Evolutionary conservation across 208 protist species (phyloP).

Genomic region (Lotmaria passim): DNA sequence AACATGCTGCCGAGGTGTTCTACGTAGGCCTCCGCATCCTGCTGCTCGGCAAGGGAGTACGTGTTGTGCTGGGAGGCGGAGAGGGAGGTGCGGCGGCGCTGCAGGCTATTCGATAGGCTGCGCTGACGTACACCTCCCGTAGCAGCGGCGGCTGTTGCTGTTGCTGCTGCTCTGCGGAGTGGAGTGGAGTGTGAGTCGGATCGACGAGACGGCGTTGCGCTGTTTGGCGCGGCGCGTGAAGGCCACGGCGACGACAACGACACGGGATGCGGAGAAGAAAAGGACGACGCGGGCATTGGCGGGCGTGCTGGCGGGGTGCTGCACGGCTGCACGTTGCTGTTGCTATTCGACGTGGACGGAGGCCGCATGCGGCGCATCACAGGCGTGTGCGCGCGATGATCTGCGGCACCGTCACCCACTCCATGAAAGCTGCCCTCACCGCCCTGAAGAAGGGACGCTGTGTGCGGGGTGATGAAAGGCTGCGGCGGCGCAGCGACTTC

Average conservation of each 20-base stretch:
- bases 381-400: slow-evolving; percentile 13
- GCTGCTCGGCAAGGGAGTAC: slow-evolving; percentile 20
- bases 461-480: neutral
- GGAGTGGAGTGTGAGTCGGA: neutral
- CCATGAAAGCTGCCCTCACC: neutral
- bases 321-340: slow-evolving; percentile 14
- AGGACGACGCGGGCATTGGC: neutral
- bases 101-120: slow-evolving; percentile 4
- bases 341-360: slow-evolving; percentile 7
- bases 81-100: neutral
- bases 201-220: neutral
- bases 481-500: neutral
- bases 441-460: neutral
- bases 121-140: neutral
- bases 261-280: neutral
- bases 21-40: slow-evolving; percentile 40
- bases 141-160: neutral
- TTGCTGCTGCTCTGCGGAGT: neutral
- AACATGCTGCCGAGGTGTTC: slow-evolving; percentile 37
- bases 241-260: neutral
- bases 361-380: slow-evolving; percentile 8
- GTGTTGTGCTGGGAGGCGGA: slow-evolving; percentile 42
- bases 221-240: neutral
- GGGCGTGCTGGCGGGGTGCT: slow-evolving; percentile 29
- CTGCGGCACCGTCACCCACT: neutral